A percentile compares a stretch with the other conserved stretches of the same genome.
phyloP scores from a whole-genome alignment of 2,329 filamentous ascomycete genomes.

The Plectosphaerella cucumerina region DNA sequence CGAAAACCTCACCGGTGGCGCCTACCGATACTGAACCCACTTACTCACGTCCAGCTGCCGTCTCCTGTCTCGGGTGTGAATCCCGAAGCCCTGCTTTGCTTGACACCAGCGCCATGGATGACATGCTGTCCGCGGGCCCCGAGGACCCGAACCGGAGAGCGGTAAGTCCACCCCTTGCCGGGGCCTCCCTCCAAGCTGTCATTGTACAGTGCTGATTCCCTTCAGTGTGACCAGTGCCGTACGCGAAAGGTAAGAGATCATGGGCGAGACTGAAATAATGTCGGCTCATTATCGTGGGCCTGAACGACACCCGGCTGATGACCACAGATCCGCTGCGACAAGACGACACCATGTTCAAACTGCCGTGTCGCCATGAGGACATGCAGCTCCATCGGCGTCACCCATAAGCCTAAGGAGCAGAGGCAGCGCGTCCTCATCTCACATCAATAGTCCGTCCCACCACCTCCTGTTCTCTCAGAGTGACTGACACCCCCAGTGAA shows the following conservation, averaged over 20 bases:
- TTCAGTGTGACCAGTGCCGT: slow-evolving; percentile 41
- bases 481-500: slow-evolving; percentile 32
- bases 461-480: background rate
- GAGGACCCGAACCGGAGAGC: slow-evolving; percentile 30
- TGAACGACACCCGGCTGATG: background rate
- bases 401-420: slow-evolving; percentile 50
- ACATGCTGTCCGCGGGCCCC: slow-evolving; percentile 15
- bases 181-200: background rate
- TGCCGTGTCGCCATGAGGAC: slow-evolving; percentile 48
- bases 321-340: slow-evolving; percentile 53
- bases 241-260: slow-evolving; percentile 29
- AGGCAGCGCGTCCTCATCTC: slow-evolving; percentile 56
- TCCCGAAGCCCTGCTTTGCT: no score
- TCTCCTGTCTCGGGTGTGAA: background rate
- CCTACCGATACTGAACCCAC: no score
- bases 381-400: slow-evolving; percentile 51
- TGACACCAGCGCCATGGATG: background rate
- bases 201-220: no score
- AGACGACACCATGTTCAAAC: slow-evolving; percentile 54
- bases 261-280: background rate
- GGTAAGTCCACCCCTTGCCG: slow-evolving; percentile 21
- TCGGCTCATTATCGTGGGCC: no score
- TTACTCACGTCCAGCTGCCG: no score
- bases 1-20: no score
- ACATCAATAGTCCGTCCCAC: slow-evolving; percentile 51